Conservation (phyloP, 805 yeast genomes). For the Myxozyma mucilagina region DNA sequence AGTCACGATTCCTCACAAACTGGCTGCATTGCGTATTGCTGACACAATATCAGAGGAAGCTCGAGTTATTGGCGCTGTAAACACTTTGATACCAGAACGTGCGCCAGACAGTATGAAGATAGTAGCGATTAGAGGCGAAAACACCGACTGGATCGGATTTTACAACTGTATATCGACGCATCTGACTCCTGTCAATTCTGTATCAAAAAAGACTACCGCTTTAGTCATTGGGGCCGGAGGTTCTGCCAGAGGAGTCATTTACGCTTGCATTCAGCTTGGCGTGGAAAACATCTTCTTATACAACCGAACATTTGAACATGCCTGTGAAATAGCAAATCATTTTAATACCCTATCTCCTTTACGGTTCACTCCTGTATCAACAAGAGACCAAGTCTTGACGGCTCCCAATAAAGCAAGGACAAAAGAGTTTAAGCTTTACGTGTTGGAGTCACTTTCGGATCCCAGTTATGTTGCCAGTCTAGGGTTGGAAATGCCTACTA, state of each 20-base stretch:
- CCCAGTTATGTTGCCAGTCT: background rate
- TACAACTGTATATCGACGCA: slow-evolving; percentile 59
- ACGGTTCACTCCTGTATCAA: background rate
- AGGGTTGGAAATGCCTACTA: slow-evolving; percentile 20
- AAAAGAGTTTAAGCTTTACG: slow-evolving; percentile 55
- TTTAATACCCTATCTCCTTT: slow-evolving; percentile 50
- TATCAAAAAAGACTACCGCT: slow-evolving; percentile 51
- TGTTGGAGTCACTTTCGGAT: slow-evolving; percentile 40
- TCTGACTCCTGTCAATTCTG: slow-evolving; percentile 37
- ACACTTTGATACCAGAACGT: slow-evolving; percentile 64
- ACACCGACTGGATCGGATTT: slow-evolving; percentile 95
- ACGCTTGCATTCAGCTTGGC: slow-evolving; percentile 77
- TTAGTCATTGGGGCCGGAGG: slow-evolving; percentile 95
- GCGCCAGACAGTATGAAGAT: slow-evolving; percentile 11
- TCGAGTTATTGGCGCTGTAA: slow-evolving; percentile 84
- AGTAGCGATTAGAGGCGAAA: slow-evolving; percentile 57
- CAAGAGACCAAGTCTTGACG: background rate
- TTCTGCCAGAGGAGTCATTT: slow-evolving; percentile 92
- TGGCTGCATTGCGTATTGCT: slow-evolving; percentile 69
- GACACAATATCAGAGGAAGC: slow-evolving; percentile 73
- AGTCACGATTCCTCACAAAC: slow-evolving; percentile 87
- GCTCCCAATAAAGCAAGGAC: background rate
- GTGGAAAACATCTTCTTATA: slow-evolving; percentile 72
- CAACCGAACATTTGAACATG: slow-evolving; percentile 73
- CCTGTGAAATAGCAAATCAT: slow-evolving; percentile 55